phyloP scores from a whole-genome alignment of 441 rosid genomes.

The Breynia disticha region DNA sequence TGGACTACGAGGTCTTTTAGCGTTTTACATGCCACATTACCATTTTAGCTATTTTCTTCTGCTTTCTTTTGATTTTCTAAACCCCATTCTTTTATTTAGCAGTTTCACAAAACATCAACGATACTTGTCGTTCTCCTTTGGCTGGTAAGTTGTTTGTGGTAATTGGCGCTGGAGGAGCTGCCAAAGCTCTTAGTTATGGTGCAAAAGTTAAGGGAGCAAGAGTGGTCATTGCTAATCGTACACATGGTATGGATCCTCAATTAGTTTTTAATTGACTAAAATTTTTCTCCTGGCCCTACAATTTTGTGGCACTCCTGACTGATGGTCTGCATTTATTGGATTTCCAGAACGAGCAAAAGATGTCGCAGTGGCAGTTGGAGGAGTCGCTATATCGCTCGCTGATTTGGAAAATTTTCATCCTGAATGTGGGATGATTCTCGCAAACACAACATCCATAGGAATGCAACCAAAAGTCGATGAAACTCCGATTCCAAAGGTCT shows the following conservation, averaged over 20 bases:
- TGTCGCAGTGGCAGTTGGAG: conserved; percentile 38
- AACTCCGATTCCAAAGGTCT: conserved; percentile 62
- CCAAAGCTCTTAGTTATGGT: conserved; percentile 60
- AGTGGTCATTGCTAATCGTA: conserved; percentile 51
- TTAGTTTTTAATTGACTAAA: neutral
- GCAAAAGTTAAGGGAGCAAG: conserved; percentile 51
- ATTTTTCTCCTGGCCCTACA: neutral
- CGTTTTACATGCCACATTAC: conserved; percentile 3
- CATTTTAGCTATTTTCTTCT: neutral
- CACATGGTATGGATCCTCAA: conserved; percentile 38
- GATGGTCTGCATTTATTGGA: neutral
- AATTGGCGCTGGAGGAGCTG: conserved; percentile 60
- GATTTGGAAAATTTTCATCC: conserved; percentile 46
- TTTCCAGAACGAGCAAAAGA: conserved; percentile 39
- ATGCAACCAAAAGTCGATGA: conserved; percentile 48
- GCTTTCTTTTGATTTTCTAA: neutral
- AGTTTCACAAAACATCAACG: conserved; percentile 18
- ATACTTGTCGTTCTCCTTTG: conserved; percentile 30
- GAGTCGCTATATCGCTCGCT: conserved; percentile 37
- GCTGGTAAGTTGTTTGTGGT: conserved; percentile 49
- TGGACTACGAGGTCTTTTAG: conserved; percentile 37
- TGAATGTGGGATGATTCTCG: conserved; percentile 52
- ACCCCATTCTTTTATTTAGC: neutral
- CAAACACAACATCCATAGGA: conserved; percentile 59
- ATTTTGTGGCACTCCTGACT: neutral